Conservation (phyloP, 176 grass and related monocot genomes). For the Guadua angustifolia region DNA sequence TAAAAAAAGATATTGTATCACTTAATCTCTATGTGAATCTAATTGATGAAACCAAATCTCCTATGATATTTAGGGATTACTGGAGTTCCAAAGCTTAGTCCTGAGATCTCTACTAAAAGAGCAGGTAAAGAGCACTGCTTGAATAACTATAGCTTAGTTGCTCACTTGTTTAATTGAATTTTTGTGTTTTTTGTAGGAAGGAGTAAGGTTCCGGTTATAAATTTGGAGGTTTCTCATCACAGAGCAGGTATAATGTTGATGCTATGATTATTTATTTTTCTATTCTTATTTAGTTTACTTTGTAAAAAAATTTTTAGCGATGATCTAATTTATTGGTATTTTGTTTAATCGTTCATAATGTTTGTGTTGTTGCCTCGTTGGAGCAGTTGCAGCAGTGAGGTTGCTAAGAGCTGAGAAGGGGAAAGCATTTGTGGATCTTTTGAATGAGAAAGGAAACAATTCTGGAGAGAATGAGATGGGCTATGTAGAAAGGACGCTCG, state of each 20-base stretch:
- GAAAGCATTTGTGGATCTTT: slow-evolving; percentile 83
- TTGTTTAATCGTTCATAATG: slow-evolving; percentile 27
- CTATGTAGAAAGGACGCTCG: slow-evolving; percentile 89
- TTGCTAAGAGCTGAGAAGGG: slow-evolving; percentile 84
- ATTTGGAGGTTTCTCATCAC: slow-evolving; percentile 57
- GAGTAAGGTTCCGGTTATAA: slow-evolving; percentile 41
- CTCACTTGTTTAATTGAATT: slow-evolving; percentile 4
- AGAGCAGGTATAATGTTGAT: slow-evolving; percentile 45
- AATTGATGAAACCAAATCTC: slow-evolving; percentile 16
- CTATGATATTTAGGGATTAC: slow-evolving; percentile 48
- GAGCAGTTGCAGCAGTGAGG: slow-evolving; percentile 79
- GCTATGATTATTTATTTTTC: slow-evolving; percentile 5
- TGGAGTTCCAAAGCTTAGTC: slow-evolving; percentile 46
- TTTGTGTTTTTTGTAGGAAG: slow-evolving; percentile 30
- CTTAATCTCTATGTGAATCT: slow-evolving; percentile 9
- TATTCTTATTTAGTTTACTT: slow-evolving; percentile 1
- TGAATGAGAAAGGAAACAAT: slow-evolving; percentile 71
- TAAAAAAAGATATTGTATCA: neutral
- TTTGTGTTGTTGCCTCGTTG: slow-evolving; percentile 12
- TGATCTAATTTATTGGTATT: slow-evolving; percentile 20
- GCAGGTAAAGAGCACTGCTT: slow-evolving; percentile 48
- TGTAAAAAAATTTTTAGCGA: neutral
- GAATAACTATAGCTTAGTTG: slow-evolving; percentile 6
- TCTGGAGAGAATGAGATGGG: slow-evolving; percentile 74
- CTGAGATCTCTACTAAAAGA: slow-evolving; percentile 60